Evolutionary conservation across 352 stramenopile species (phyloP), one percentile per base, ranked within the genome.

Genomic region (Phytophthora sp.): DNA sequence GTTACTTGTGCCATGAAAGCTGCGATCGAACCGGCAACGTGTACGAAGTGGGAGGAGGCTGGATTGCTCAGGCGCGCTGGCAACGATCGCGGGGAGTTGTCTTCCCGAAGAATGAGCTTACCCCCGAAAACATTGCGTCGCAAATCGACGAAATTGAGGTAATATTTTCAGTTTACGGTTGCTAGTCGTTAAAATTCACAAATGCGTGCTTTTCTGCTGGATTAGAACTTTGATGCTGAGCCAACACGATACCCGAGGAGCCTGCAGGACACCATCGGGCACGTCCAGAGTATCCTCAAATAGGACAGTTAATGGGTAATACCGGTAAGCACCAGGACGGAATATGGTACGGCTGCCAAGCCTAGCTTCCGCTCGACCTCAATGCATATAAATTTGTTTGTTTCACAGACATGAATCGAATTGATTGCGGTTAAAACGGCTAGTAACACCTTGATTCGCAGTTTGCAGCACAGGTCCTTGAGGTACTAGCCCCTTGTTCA

Each of bases 11-110:
- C 41, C 89, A 96, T 30, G 89, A 96, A 50, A 89, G 61, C 45
- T 93, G 78, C 55, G 69, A 70, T n/a, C 73, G 78, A 50, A 88
- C 67, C 1, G 88, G 88, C 3, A 81, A 92, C 38, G 72, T 95
- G 35, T 94, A 93, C 58, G 88, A 96, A 57, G 82, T 95, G 18
- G 88, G 83, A 21, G 89, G 79, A 5, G 89, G 88, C 3, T 95
- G 88, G 89, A 74, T 92, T 12, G 76, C 84, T 0, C 66, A 84
- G 52, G 79, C 91, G 28, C 83, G 87, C 28, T 96, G 88, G 87
- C 79, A 95, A 60, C 82, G 86, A 34, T 79, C 77, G 9, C 69
- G 69, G 3, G 88, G 88, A 11, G 69, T 83, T 21, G 68, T 87
- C 12, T 85, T 95, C 38, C 50, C 73, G 7, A 54, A 62, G n/a